These are phyloP conservation scores for Diplodia sapinea DNA, from an alignment of 2,329 filamentous ascomycete genomes.

Conservation along the genomic window DNA sequence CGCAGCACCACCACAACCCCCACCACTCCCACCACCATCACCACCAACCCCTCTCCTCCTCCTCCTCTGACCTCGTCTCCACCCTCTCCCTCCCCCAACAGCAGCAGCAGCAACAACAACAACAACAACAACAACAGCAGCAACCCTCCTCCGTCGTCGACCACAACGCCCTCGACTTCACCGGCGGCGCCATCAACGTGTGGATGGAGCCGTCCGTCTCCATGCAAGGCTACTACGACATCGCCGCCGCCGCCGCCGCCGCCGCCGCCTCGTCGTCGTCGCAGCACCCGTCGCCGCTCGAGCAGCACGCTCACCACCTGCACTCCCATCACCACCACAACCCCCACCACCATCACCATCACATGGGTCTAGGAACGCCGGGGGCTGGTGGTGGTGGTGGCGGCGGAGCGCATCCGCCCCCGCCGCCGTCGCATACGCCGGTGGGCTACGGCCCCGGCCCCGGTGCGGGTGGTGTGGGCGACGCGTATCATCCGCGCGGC, in stretches of 20 bases:
- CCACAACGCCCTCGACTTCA: conserved; percentile 50
- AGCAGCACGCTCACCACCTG: not conserved
- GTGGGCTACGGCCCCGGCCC: not conserved
- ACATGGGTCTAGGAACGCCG: not conserved
- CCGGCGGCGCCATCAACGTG: conserved; percentile 48
- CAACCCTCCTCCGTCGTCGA: not conserved
- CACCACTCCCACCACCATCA: not conserved
- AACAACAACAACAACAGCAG: too few species aligned
- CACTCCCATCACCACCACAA: conserved; percentile 5
- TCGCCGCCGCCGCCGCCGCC: not conserved
- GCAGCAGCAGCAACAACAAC: not conserved
- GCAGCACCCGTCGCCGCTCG: conserved; percentile 19
- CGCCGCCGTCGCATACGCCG: conserved; percentile 18
- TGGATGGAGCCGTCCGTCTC: conserved; percentile 46
- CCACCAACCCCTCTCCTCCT: conserved; percentile 35
- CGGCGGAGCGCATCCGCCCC: not conserved
- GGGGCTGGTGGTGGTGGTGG: too few species aligned
- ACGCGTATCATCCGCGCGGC: conserved; percentile 23
- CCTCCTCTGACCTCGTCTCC: conserved; percentile 15
- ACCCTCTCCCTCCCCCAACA: not conserved
- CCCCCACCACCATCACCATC: not conserved
- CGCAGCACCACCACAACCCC: conserved; percentile 33
- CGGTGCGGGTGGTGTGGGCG: not conserved
- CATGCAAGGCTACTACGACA: conserved; percentile 33
- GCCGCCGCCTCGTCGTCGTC: not conserved